These are phyloP conservation scores for Chamaecrista fasciculata DNA, from an alignment of 306 rosid genomes.

Conservation along the genomic window DNA sequence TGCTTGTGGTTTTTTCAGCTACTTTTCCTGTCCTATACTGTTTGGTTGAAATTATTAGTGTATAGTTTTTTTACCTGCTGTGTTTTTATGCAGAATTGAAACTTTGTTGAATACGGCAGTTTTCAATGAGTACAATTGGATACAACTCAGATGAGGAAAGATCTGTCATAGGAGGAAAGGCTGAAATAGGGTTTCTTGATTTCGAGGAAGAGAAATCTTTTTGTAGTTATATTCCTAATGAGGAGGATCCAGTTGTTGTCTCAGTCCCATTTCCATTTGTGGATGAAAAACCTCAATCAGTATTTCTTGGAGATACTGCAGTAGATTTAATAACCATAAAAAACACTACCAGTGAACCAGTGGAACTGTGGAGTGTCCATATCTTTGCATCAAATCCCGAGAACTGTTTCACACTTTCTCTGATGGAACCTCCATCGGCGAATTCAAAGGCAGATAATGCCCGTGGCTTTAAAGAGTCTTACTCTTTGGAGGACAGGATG, in stretches of 20 bases:
- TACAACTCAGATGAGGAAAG: constrained; percentile 60
- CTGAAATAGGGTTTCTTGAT: constrained; percentile 76
- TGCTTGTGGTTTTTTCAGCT: not conserved
- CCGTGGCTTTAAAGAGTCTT: constrained; percentile 53
- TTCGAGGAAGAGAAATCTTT: constrained; percentile 72
- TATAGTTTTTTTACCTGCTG: not conserved
- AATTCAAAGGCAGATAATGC: constrained; percentile 37
- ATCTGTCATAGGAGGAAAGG: constrained; percentile 75
- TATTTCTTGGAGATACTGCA: constrained; percentile 49
- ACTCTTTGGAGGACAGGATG: constrained; percentile 71
- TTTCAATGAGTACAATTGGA: constrained; percentile 54
- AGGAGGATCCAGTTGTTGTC: constrained; percentile 53
- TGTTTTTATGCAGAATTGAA: constrained; percentile 36
- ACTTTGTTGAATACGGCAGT: constrained; percentile 27
- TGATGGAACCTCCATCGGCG: constrained; percentile 63
- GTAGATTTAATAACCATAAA: constrained; percentile 51
- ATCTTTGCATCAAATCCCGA: constrained; percentile 78
- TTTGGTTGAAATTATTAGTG: not conserved
- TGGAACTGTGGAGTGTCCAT: constrained; percentile 72
- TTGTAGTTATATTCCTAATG: constrained; percentile 52
- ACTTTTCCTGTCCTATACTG: not conserved
- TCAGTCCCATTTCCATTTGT: constrained; percentile 73
- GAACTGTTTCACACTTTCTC: constrained; percentile 72
- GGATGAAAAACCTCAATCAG: constrained; percentile 67
- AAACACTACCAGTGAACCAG: constrained; percentile 67